Percentiles rank a stretch among this genome's conserved stretches.
These are phyloP conservation scores for Prunus salicina DNA, from an alignment of 306 rosid species.

Conservation along the genomic window DNA sequence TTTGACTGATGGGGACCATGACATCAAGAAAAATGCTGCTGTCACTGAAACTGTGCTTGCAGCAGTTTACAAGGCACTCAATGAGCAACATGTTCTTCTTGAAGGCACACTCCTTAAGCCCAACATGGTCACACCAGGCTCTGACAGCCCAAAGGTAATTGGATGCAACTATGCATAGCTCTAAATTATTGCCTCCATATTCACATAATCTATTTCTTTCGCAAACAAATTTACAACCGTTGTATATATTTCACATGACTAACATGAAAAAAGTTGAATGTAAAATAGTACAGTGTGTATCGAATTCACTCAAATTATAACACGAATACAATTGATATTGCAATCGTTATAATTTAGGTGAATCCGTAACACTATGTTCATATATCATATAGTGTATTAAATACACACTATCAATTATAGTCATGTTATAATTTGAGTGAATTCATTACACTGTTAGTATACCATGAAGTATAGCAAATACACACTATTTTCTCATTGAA, in stretches of 20 bases:
- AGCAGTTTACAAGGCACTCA: slow-evolving; percentile 81
- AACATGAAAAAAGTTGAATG: not conserved
- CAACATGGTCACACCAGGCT: slow-evolving; percentile 93
- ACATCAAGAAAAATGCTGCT: slow-evolving; percentile 72
- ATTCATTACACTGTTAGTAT: not conserved
- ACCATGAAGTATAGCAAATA: not conserved
- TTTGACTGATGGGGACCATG: slow-evolving; percentile 77
- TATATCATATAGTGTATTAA: not conserved
- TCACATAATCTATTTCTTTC: not conserved
- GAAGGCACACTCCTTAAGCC: slow-evolving; percentile 95
- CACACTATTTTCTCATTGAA: not conserved
- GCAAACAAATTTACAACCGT: not conserved
- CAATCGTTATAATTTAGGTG: not conserved
- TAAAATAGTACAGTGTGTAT: not conserved
- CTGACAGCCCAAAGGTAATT: slow-evolving; percentile 73
- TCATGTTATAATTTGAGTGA: not conserved
- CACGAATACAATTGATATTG: not conserved
- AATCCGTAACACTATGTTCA: not conserved
- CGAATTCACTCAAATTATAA: not conserved
- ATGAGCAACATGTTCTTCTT: slow-evolving; percentile 87
- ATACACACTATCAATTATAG: not conserved
- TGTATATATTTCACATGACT: not conserved
- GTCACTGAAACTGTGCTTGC: slow-evolving; percentile 75
- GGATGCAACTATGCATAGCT: not conserved
- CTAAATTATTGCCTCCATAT: not conserved